Evolutionary conservation across 495 filamentous ascomycete species (phyloP).

Genomic region (Lepidopterella palustris): DNA sequence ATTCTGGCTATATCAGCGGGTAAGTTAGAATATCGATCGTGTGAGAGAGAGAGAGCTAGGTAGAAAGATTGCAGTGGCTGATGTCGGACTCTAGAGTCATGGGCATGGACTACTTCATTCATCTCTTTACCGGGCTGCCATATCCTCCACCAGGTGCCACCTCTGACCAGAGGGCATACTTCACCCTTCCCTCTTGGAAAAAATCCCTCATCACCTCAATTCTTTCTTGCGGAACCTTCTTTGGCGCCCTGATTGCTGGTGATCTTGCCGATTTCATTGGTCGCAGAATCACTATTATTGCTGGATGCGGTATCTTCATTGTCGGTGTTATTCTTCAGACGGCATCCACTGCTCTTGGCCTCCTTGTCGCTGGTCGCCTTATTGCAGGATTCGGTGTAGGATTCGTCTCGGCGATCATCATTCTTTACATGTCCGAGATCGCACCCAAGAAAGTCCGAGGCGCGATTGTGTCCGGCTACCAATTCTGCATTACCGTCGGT

Average conservation of each 20-base stretch:
- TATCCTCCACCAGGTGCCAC: neutral
- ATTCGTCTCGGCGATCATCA: conserved; percentile 62
- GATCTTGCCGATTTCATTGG: conserved; percentile 40
- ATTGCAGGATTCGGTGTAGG: conserved; percentile 80
- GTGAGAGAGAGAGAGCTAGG: too few relatives aligned
- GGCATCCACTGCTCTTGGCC: conserved; percentile 9
- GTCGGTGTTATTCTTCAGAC: conserved; percentile 40
- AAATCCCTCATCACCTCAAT: conserved; percentile 48
- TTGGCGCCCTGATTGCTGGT: conserved; percentile 39
- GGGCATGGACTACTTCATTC: conserved; percentile 12
- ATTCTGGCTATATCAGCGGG: conserved; percentile 35
- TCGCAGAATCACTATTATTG: conserved; percentile 34
- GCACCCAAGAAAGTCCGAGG: conserved; percentile 75
- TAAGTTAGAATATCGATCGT: neutral
- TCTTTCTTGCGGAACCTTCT: conserved; percentile 26
- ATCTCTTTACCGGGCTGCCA: neutral
- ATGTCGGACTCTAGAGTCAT: conserved; percentile 17
- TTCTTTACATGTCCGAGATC: conserved; percentile 69
- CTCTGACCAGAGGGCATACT: neutral
- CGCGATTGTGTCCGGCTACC: conserved; percentile 70
- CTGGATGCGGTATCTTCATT: conserved; percentile 32
- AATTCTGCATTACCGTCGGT: conserved; percentile 75
- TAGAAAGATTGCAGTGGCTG: neutral
- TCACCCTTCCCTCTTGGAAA: conserved; percentile 8
- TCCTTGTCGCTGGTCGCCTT: conserved; percentile 44